A percentile compares a stretch with the other conserved stretches of the same genome.
phyloP scores from a whole-genome alignment of 768 basidiomycete species.

The Kwoniella sp. region DNA sequence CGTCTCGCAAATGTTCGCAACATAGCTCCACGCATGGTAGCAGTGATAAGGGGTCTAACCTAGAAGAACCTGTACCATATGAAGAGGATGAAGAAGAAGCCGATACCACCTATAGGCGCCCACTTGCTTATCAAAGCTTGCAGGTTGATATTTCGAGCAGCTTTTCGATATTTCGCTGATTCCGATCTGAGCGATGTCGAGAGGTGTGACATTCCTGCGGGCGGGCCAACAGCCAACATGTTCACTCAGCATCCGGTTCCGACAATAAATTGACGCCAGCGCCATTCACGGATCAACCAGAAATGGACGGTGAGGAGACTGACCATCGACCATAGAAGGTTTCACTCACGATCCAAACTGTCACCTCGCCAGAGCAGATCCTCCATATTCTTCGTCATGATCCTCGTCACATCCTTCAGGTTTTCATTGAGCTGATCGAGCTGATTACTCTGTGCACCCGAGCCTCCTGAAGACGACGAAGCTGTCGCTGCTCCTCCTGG shows the following conservation, averaged over 20 bases:
- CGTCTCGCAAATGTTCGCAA: too few species aligned
- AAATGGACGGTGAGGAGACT: too few species aligned
- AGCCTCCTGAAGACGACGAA: conserved; percentile 2
- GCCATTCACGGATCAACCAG: too few species aligned
- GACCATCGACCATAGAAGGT: conserved; percentile 23
- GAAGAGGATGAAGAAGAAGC: conserved; percentile 66
- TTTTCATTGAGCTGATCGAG: conserved; percentile 92
- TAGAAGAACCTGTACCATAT: conserved; percentile 62
- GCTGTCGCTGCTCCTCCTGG: conserved; percentile 61
- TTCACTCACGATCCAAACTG: conserved; percentile 79
- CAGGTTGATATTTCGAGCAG: conserved; percentile 89
- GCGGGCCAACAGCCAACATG: not conserved
- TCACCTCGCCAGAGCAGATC: conserved; percentile 97
- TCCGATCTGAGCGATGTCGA: conserved; percentile 92
- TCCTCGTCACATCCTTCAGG: conserved; percentile 93
- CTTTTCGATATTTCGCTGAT: conserved; percentile 95
- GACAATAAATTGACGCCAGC: too few species aligned
- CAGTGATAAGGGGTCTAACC: too few species aligned
- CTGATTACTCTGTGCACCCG: conserved; percentile 59
- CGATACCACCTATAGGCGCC: conserved; percentile 84
- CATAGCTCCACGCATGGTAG: too few species aligned
- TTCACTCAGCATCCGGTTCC: too few species aligned
- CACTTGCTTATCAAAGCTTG: conserved; percentile 94
- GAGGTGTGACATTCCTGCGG: conserved; percentile 89
- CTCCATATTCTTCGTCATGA: conserved; percentile 99